Conservation (phyloP, 352 stramenopile genomes). For the Thalassiosira livingstoniorum region DNA sequence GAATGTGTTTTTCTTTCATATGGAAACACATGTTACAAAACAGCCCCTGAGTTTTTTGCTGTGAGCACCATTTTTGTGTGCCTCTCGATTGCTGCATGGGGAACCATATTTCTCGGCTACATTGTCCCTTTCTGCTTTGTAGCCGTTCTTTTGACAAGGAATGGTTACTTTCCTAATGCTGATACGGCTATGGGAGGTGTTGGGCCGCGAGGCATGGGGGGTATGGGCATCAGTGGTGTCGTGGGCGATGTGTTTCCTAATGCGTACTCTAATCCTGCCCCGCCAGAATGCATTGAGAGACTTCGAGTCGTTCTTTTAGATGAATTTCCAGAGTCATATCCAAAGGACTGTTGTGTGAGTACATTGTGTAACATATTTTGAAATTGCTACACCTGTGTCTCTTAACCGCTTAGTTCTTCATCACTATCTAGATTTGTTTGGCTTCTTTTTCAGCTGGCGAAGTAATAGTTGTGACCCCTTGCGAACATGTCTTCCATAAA, state of each 20-base stretch:
- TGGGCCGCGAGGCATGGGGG: slow-evolving; percentile 16
- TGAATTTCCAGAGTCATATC: slow-evolving; percentile 60
- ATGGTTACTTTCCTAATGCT: slow-evolving; percentile 72
- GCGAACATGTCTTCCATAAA: slow-evolving; percentile 79
- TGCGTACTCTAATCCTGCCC: slow-evolving; percentile 61
- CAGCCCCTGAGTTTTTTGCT: slow-evolving; percentile 70
- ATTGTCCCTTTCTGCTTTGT: slow-evolving; percentile 70
- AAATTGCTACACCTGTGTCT: background rate
- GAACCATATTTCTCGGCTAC: slow-evolving; percentile 71
- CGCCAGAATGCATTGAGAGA: slow-evolving; percentile 60
- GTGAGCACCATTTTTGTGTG: slow-evolving; percentile 62
- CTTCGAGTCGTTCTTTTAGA: slow-evolving; percentile 53
- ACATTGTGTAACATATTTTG: background rate
- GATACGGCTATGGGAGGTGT: slow-evolving; percentile 24
- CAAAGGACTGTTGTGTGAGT: slow-evolving; percentile 73
- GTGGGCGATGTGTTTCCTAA: slow-evolving; percentile 64
- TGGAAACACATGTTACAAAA: slow-evolving; percentile 51
- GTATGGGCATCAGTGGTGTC: slow-evolving; percentile 31
- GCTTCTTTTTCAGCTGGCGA: slow-evolving; percentile 65
- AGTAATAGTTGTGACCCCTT: slow-evolving; percentile 72
- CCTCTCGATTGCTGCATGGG: slow-evolving; percentile 69
- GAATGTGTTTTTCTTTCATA: slow-evolving; percentile 54
- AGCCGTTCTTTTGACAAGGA: slow-evolving; percentile 69
- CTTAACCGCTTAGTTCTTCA: background rate
- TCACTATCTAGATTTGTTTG: slow-evolving; percentile 67